Conservation (phyloP, 2,329 filamentous ascomycete species). For the Venturia asperata region DNA sequence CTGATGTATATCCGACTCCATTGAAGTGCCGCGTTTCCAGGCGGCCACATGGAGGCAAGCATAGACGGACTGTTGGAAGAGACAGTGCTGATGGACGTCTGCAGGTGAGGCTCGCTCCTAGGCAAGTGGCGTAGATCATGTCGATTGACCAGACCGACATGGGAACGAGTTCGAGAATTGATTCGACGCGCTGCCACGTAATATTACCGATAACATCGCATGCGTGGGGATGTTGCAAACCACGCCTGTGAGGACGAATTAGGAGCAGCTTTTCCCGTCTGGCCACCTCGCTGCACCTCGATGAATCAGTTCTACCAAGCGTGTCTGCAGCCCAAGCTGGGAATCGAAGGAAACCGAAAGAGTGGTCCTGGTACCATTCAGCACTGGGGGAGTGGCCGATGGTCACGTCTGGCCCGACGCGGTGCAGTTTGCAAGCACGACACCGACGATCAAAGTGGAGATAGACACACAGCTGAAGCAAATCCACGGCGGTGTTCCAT, state of each 20-base stretch:
- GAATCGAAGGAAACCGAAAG: neutral
- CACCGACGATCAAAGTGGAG: neutral
- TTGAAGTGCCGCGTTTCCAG: neutral
- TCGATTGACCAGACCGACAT: neutral
- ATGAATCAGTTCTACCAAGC: neutral
- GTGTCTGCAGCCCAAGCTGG: neutral
- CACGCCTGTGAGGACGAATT: constrained; percentile 3
- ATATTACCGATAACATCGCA: neutral
- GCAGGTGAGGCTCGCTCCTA: neutral
- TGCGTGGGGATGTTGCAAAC: neutral
- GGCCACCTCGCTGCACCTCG: neutral
- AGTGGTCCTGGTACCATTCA: neutral
- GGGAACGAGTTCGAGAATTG: neutral
- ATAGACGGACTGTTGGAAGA: neutral
- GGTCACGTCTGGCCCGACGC: neutral
- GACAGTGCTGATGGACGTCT: neutral
- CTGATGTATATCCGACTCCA: neutral
- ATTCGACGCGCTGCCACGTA: neutral
- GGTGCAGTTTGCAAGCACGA: neutral
- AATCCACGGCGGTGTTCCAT: too few relatives aligned
- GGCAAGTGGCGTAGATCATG: constrained; percentile 4
- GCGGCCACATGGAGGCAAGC: constrained; percentile 2
- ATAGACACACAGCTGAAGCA: neutral
- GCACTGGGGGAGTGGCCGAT: neutral
- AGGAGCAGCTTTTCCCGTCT: neutral